Evolutionary conservation across 495 filamentous ascomycete species (phyloP), one percentile per base, ranked within the genome.

Genomic region (Lasiosphaeria miniovina): DNA sequence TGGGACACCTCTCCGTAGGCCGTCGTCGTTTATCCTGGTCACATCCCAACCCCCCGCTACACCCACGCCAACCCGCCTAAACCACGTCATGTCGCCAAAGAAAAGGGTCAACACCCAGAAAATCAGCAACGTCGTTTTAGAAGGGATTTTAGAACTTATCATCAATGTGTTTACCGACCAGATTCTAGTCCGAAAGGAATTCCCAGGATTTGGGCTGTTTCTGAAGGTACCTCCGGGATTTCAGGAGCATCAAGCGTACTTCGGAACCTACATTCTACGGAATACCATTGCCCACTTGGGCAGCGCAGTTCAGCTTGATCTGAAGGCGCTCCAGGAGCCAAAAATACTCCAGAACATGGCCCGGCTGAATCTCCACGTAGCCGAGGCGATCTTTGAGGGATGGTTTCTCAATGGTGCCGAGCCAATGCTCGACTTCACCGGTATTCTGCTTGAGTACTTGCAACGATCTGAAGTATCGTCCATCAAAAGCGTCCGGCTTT

Each of bases 401-500:
- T 96, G 91, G 90, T 96, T 97, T 66, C 81, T 96, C 48, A 85
- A 91, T 60, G 94, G 93, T 5, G 90, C 88, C 9, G 86, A 90
- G 54, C 77, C 85, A 3, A 83, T 90, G 54, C 74, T 96, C n/a
- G 91, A 98, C 64, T 95, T 96, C 62, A 81, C 88, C n/a, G 94
- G 91, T 3, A 82, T 82, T 6, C 70, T 96, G 24, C 71, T 98
- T 14, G 93, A 98, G 67, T 90, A 95, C 70, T 78, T 97, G 12
- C 91, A 96, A 67, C 84, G 88, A 36, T 90, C 95, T 1, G 91
- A 96, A 24, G 76, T 98, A 34, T 82, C 88, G 3, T 78, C 77
- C 36, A 75, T 90, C 54, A 98, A 98, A 69, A 90, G 82, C 46
- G 91, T 98, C 45, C 82, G 94, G 36, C 84, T 98, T 6, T 98